Evolutionary conservation across 2,329 filamentous ascomycete species (phyloP), one percentile per base, ranked within the genome.

Genomic region (Exophiala phaeomuriformis): DNA sequence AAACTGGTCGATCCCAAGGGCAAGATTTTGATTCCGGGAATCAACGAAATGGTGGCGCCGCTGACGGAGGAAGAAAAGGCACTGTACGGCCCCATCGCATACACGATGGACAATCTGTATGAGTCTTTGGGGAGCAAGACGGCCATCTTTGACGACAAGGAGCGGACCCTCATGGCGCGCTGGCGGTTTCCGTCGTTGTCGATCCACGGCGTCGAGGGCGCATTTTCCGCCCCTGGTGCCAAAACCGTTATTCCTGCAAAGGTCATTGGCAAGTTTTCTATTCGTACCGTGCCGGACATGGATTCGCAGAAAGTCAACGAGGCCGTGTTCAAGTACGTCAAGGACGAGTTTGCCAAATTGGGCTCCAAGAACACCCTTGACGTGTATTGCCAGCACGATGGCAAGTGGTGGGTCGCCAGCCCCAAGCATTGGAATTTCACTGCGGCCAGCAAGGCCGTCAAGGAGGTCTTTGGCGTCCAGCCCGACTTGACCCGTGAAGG

Each of bases 381-480:
- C 65, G 84, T 90, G 49, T 83, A 78, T 67, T 78, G 90, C 54
- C 84, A 91, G 72, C 93, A 98, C 76, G 85, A 84, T 55, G 93
- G 93, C 64, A 96, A 96, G 75, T 98, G 93, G 93, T 98, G 93
- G 93, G 90, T 95, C 45, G 90, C 94, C 44, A 90, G 86, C 67
- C 91, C 93, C 31, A 93, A 95, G 75, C 91, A 98, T 79, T 97
- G 93, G 90, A 98, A 98, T 79, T 98, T 97, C 75, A 81, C 83
- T 31, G 91, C 91, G 29, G 93, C 93, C 9, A 83, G 85, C 67
- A 97, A 95, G 80, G 93, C 93, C n/a, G 90, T 93, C 33, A 86
- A 97, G 77, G 83, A 89, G 61, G 93, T 98, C 36, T 98, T 90
- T 81, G 88, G 88, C 50, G 86, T 95, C 51, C 80, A 90, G 75